Evolutionary conservation across 768 basidiomycete genomes (phyloP).

Genomic region (Coprinopsis strossmayeri): DNA sequence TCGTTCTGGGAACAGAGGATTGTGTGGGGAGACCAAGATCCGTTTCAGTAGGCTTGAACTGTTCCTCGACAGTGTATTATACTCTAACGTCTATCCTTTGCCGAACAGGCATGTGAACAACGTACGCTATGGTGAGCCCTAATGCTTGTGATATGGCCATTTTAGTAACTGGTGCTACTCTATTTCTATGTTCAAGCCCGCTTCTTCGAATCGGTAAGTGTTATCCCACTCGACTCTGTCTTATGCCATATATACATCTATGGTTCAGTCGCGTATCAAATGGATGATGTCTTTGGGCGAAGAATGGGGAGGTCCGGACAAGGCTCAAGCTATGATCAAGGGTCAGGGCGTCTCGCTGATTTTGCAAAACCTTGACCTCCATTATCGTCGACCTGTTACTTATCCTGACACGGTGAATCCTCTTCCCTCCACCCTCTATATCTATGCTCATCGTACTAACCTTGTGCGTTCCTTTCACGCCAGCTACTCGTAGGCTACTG

Average conservation of each 20-base stretch:
- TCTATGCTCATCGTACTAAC: too few relatives aligned
- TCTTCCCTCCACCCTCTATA: too few relatives aligned
- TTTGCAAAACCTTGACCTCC: slow-evolving; percentile 62
- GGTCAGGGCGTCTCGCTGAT: slow-evolving; percentile 68
- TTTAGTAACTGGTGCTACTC: too few relatives aligned
- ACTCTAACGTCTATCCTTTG: slow-evolving; percentile 4
- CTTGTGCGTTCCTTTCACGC: neutral
- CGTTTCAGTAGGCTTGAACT: slow-evolving; percentile 55
- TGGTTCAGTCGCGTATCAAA: slow-evolving; percentile 54
- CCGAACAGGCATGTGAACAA: slow-evolving; percentile 68
- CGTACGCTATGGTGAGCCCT: slow-evolving; percentile 63
- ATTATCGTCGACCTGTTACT: slow-evolving; percentile 64
- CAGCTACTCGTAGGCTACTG: slow-evolving; percentile 64
- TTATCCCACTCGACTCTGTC: neutral
- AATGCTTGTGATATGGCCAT: too few relatives aligned
- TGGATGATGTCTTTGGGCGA: slow-evolving; percentile 57
- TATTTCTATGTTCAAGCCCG: slow-evolving; percentile 34
- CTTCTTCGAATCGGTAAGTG: slow-evolving; percentile 62
- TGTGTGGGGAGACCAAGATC: slow-evolving; percentile 77
- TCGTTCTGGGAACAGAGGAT: slow-evolving; percentile 77
- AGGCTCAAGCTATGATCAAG: slow-evolving; percentile 50
- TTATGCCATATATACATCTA: neutral
- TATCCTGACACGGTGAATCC: slow-evolving; percentile 69
- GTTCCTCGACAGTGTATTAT: neutral
- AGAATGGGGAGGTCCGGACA: slow-evolving; percentile 51